phyloP scores from a whole-genome alignment of 2,329 filamentous ascomycete genomes.

The Colletotrichum tabaci region DNA sequence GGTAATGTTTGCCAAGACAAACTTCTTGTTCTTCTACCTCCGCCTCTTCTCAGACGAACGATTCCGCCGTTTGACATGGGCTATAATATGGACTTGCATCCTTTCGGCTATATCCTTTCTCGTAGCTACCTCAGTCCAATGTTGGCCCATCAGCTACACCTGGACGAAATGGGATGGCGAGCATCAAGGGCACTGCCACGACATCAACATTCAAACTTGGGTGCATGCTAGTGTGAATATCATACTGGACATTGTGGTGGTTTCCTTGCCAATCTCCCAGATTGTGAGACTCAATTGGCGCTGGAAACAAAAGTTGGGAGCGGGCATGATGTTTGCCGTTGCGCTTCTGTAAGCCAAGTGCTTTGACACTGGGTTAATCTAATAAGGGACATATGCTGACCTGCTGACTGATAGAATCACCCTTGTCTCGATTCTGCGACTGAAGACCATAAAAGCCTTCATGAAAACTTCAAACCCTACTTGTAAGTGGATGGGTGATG shows the following conservation, averaged over 20 bases:
- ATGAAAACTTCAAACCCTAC: slow-evolving; percentile 38
- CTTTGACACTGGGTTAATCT: not conserved
- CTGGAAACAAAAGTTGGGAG: slow-evolving; percentile 60
- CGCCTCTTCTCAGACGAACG: slow-evolving; percentile 60
- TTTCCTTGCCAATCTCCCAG: slow-evolving; percentile 61
- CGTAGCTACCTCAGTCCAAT: slow-evolving; percentile 60
- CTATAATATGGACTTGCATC: slow-evolving; percentile 54
- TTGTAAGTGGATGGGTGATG: slow-evolving; percentile 3
- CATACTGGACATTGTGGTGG: slow-evolving; percentile 62
- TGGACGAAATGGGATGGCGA: slow-evolving; percentile 67
- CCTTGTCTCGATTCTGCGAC: slow-evolving; percentile 9
- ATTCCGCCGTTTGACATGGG: slow-evolving; percentile 55
- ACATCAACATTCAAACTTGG: slow-evolving; percentile 62
- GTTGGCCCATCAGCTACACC: slow-evolving; percentile 61
- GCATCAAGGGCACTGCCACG: slow-evolving; percentile 61
- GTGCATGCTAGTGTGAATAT: slow-evolving; percentile 64
- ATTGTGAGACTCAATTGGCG: slow-evolving; percentile 56
- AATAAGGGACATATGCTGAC: not conserved
- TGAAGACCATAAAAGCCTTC: slow-evolving; percentile 22
- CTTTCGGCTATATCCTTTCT: slow-evolving; percentile 56
- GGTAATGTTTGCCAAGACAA: slow-evolving; percentile 60
- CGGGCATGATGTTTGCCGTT: slow-evolving; percentile 59
- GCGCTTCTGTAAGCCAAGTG: slow-evolving; percentile 16
- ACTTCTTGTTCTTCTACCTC: slow-evolving; percentile 66
- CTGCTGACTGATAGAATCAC: not conserved